phyloP scores from a whole-genome alignment of 495 filamentous ascomycete species.

The Halenospora varia region DNA sequence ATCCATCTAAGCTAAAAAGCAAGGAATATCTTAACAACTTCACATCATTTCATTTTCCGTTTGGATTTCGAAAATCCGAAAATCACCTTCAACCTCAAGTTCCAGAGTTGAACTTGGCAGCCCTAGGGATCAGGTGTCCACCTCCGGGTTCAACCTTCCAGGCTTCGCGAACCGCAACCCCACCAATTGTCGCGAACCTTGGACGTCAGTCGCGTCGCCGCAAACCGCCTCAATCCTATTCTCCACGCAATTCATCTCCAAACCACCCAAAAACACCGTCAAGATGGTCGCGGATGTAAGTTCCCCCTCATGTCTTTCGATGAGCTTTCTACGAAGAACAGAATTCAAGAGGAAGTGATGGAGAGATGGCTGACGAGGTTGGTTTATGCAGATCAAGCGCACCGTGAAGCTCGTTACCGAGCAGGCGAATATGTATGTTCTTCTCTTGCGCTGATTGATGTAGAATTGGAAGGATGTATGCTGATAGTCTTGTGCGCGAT shows the following conservation, averaged over 20 bases:
- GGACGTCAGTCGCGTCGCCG: not conserved
- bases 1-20: too few relatives aligned
- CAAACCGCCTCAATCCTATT: not conserved
- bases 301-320: not conserved
- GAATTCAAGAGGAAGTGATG: conserved; percentile 30
- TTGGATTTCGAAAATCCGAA: too few relatives aligned
- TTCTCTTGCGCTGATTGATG: too few relatives aligned
- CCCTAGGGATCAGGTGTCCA: too few relatives aligned
- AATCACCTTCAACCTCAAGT: too few relatives aligned
- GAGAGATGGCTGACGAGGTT: conserved; percentile 57
- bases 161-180: too few relatives aligned
- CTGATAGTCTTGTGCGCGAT: conserved; percentile 17
- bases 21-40: too few relatives aligned
- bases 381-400: conserved; percentile 63
- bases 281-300: conserved; percentile 28
- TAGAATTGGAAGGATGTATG: not conserved
- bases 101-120: too few relatives aligned
- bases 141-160: too few relatives aligned
- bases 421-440: conserved; percentile 61
- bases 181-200: not conserved
- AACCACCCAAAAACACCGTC: not conserved
- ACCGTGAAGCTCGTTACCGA: conserved; percentile 88
- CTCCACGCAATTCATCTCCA: not conserved
- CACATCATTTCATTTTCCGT: too few relatives aligned
- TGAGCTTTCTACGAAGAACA: not conserved